phyloP scores from a whole-genome alignment of 2,329 filamentous ascomycete species.

The Pezizomycotina sp. region DNA sequence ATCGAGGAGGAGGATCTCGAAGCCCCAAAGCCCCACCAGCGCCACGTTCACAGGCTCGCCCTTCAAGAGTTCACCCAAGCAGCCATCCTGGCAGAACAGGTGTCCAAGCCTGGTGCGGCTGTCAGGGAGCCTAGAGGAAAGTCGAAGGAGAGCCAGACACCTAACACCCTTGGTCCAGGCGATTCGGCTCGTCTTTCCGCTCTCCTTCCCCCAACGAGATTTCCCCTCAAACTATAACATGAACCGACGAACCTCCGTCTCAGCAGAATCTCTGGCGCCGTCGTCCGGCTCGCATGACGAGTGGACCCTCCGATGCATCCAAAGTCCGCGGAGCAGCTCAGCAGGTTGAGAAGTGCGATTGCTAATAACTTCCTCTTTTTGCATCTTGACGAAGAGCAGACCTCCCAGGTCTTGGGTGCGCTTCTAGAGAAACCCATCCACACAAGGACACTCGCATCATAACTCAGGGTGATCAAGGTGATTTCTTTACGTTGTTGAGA shows the following conservation, averaged over 20 bases:
- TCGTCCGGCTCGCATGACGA: conserved; percentile 67
- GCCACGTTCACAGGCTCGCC: conserved; percentile 40
- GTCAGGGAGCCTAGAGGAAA: no score
- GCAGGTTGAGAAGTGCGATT: conserved; percentile 64
- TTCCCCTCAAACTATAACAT: conserved; percentile 91
- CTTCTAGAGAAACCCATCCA: conserved; percentile 91
- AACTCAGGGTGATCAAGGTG: conserved; percentile 82
- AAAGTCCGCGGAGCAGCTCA: conserved; percentile 67
- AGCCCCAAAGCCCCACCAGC: conserved; percentile 53
- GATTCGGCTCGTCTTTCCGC: conserved; percentile 12
- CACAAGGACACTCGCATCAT: conserved; percentile 85
- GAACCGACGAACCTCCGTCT: conserved; percentile 83
- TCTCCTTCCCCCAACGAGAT: conserved; percentile 34
- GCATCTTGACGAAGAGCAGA: conserved; percentile 87
- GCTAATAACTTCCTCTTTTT: conserved; percentile 84
- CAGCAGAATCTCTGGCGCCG: conserved; percentile 88
- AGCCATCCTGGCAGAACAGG: conserved; percentile 12
- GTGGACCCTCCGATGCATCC: conserved; percentile 74
- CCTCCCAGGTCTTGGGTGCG: conserved; percentile 68
- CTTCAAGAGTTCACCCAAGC: conserved; percentile 15
- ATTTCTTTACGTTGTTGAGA: conserved; percentile 98
- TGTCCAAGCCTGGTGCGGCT: no score
- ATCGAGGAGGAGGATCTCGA: conserved; percentile 72
- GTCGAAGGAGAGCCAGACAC: no score
- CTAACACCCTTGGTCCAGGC: conserved; percentile 14